These are phyloP conservation scores for Coniferiporia weirii DNA, from an alignment of 1,284 basidiomycete genomes.

Conservation along the genomic window DNA sequence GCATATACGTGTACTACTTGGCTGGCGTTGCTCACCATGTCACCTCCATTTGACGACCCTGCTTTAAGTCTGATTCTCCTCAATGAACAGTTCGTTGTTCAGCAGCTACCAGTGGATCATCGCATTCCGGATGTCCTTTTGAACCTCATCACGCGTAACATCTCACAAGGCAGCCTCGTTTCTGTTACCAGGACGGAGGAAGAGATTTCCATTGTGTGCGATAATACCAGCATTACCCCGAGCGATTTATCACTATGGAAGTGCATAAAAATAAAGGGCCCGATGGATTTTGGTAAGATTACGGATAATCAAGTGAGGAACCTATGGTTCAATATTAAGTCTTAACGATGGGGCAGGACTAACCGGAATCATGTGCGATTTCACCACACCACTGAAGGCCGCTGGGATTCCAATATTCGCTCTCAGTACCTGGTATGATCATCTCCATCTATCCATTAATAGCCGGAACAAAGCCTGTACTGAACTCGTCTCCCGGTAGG, in stretches of 20 bases:
- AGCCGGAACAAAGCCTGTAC: conserved; percentile 1
- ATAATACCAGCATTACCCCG: conserved; percentile 31
- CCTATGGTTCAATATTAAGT: conserved; percentile 1
- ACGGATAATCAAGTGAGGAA: conserved; percentile 8
- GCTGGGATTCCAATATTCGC: conserved; percentile 56
- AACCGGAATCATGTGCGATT: conserved; percentile 52
- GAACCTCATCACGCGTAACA: conserved; percentile 17
- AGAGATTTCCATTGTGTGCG: conserved; percentile 57
- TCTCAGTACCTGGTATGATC: conserved; percentile 61
- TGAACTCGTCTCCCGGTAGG: conserved; percentile 32
- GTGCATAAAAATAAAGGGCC: conserved; percentile 59
- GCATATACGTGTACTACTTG: too few relatives aligned
- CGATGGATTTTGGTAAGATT: conserved; percentile 57
- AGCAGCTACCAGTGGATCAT: conserved; percentile 36
- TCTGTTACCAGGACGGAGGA: conserved; percentile 55
- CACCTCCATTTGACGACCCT: conserved; percentile 42
- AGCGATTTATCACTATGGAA: conserved; percentile 41
- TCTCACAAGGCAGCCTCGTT: conserved; percentile 35
- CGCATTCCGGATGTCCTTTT: conserved; percentile 28
- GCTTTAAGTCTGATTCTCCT: conserved; percentile 50
- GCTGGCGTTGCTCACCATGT: conserved; percentile 32
- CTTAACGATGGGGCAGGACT: conserved; percentile 33
- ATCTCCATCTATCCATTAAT: neutral
- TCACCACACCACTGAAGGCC: conserved; percentile 51
- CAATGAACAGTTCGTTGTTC: conserved; percentile 51